phyloP scores from a whole-genome alignment of 1,284 basidiomycete species.

The Austroboletus niveus region DNA sequence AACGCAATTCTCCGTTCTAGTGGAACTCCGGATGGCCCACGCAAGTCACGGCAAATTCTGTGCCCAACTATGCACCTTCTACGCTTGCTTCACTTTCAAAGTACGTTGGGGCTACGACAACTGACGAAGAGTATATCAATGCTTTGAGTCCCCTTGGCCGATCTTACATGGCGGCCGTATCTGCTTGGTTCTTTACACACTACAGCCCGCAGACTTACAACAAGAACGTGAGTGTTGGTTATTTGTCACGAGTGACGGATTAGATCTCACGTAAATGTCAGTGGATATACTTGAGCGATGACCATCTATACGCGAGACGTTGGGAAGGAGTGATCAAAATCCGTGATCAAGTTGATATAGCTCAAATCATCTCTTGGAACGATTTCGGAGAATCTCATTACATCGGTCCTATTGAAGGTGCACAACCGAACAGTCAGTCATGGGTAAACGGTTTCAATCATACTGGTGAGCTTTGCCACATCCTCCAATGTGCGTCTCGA shows the following conservation, averaged over 20 bases:
- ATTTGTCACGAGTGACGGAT: neutral
- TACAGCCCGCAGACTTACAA: slow-evolving; percentile 65
- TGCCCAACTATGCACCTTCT: slow-evolving; percentile 25
- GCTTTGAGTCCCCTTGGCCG: slow-evolving; percentile 35
- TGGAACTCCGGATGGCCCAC: slow-evolving; percentile 71
- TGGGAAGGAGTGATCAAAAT: slow-evolving; percentile 70
- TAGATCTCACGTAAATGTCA: slow-evolving; percentile 23
- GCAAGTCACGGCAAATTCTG: slow-evolving; percentile 46
- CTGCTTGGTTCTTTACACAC: slow-evolving; percentile 82
- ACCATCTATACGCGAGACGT: slow-evolving; percentile 70
- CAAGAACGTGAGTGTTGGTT: slow-evolving; percentile 64
- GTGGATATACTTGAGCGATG: slow-evolving; percentile 66
- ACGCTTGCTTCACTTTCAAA: slow-evolving; percentile 38
- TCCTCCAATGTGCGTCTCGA: neutral
- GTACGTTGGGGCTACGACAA: slow-evolving; percentile 45
- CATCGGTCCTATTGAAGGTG: slow-evolving; percentile 65
- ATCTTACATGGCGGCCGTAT: slow-evolving; percentile 44
- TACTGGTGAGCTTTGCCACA: slow-evolving; percentile 40
- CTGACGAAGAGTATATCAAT: slow-evolving; percentile 47
- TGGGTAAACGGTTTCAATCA: slow-evolving; percentile 71
- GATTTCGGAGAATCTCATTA: slow-evolving; percentile 61
- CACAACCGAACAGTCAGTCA: slow-evolving; percentile 58
- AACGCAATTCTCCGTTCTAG: slow-evolving; percentile 27
- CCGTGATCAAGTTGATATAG: slow-evolving; percentile 59
- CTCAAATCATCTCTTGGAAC: slow-evolving; percentile 66